phyloP scores from a whole-genome alignment of 1,284 basidiomycete genomes.

The Leccinum fallax region DNA sequence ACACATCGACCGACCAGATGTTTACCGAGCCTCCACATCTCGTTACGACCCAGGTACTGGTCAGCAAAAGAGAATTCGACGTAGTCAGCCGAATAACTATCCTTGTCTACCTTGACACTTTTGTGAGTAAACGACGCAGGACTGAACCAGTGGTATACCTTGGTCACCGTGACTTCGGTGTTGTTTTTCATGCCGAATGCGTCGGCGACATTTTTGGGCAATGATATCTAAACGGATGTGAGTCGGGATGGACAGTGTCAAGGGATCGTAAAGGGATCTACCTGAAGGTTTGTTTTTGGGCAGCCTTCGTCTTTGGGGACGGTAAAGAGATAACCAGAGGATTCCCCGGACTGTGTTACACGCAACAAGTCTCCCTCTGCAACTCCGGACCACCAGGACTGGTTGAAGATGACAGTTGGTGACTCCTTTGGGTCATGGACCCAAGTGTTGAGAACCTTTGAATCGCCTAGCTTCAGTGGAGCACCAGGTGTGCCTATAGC shows the following conservation, averaged over 20 bases:
- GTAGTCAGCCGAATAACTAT: constrained; percentile 71
- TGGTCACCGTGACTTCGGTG: constrained; percentile 66
- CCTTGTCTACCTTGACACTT: constrained; percentile 61
- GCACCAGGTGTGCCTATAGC: constrained; percentile 10
- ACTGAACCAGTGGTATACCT: constrained; percentile 43
- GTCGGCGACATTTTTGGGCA: constrained; percentile 70
- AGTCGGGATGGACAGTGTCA: constrained; percentile 5
- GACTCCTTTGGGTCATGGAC: constrained; percentile 72
- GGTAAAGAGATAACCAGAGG: constrained; percentile 62
- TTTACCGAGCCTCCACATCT: constrained; percentile 89
- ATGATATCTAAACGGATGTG: constrained; percentile 52
- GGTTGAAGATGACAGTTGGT: constrained; percentile 63
- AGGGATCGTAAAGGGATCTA: constrained; percentile 26
- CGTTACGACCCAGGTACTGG: constrained; percentile 89
- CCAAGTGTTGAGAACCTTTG: constrained; percentile 65
- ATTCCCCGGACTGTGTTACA: constrained; percentile 48
- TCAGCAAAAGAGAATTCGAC: constrained; percentile 91
- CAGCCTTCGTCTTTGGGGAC: constrained; percentile 63
- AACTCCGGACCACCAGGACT: constrained; percentile 73
- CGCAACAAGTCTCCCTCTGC: constrained; percentile 70
- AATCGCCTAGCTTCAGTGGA: constrained; percentile 62
- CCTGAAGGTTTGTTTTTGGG: constrained; percentile 67
- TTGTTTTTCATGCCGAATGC: constrained; percentile 71
- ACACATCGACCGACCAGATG: constrained; percentile 78
- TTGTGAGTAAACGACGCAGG: constrained; percentile 5